A percentile compares a stretch with the other conserved stretches of the same genome.
Evolutionary conservation across 441 rosid species (phyloP).

Genomic region (Bruguiera hainesii): DNA sequence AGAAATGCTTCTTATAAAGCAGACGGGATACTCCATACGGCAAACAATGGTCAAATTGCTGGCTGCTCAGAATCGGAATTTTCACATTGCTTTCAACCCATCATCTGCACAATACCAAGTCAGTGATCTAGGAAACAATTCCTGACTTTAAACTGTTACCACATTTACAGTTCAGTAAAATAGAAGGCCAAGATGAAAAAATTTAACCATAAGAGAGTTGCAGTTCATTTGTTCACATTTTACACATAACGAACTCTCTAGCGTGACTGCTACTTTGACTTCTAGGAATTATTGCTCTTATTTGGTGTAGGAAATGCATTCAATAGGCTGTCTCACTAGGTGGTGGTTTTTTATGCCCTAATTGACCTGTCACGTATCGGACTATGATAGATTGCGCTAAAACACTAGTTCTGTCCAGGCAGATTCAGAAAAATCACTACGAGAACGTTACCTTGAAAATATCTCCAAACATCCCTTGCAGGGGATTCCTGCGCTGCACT

Average conservation of each 20-base stretch:
- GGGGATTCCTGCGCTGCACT: slow-evolving; percentile 73
- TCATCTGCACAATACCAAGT: slow-evolving; percentile 54
- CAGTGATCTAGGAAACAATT: slow-evolving; percentile 15
- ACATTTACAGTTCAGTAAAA: background rate
- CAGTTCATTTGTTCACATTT: no score
- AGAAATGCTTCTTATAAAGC: background rate
- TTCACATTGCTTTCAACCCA: slow-evolving; percentile 33
- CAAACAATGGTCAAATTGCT: background rate
- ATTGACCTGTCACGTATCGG: no score
- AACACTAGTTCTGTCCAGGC: background rate
- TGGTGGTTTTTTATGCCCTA: no score
- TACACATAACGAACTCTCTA: no score
- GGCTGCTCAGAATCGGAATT: background rate
- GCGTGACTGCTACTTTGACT: no score
- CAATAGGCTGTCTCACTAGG: no score
- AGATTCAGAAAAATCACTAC: background rate
- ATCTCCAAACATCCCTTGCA: slow-evolving; percentile 92
- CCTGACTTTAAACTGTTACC: background rate
- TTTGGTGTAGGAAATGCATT: no score
- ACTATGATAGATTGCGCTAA: background rate
- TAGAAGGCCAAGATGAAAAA: no score
- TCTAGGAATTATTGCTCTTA: no score
- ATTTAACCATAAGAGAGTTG: no score
- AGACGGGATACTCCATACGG: slow-evolving; percentile 2
- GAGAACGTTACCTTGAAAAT: slow-evolving; percentile 57